These are phyloP conservation scores for Ilex paraguariensis DNA, from an alignment of 305 asterid species.

Conservation along the genomic window DNA sequence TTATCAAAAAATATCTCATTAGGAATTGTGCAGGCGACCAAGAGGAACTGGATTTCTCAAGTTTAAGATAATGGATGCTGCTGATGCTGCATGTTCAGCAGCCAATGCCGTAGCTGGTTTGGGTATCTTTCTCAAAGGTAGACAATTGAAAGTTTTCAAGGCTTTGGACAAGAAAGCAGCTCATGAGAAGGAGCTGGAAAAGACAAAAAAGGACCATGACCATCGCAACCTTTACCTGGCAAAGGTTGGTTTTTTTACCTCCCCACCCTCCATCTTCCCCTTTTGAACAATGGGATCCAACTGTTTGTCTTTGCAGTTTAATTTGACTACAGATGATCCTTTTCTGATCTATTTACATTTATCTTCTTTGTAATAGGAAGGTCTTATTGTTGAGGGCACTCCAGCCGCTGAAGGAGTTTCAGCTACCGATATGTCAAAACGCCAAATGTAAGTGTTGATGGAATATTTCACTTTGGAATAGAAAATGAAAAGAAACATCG, in stretches of 20 bases:
- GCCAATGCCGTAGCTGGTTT: constrained; percentile 47
- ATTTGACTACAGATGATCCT: neutral
- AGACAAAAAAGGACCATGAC: constrained; percentile 65
- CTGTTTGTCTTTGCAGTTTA: neutral
- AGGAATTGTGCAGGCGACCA: constrained; percentile 62
- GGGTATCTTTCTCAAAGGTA: constrained; percentile 78
- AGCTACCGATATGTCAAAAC: constrained; percentile 70
- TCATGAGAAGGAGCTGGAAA: constrained; percentile 66
- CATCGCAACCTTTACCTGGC: constrained; percentile 84
- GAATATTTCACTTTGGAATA: neutral
- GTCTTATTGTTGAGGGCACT: constrained; percentile 74
- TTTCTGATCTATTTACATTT: neutral
- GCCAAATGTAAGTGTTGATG: constrained; percentile 58
- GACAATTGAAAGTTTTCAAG: constrained; percentile 70
- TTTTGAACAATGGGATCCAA: neutral
- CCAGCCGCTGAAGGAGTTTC: constrained; percentile 95
- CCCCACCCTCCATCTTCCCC: neutral
- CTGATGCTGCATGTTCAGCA: constrained; percentile 70
- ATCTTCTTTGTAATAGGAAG: constrained; percentile 54
- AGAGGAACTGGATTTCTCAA: constrained; percentile 98
- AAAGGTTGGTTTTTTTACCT: constrained; percentile 48
- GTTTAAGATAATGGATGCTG: constrained; percentile 61
- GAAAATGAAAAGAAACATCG: neutral
- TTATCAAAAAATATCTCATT: constrained; percentile 10
- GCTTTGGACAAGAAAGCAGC: constrained; percentile 87